These are phyloP conservation scores for Macrolepiota dolichaula DNA, from an alignment of 768 basidiomycete genomes.

Conservation along the genomic window DNA sequence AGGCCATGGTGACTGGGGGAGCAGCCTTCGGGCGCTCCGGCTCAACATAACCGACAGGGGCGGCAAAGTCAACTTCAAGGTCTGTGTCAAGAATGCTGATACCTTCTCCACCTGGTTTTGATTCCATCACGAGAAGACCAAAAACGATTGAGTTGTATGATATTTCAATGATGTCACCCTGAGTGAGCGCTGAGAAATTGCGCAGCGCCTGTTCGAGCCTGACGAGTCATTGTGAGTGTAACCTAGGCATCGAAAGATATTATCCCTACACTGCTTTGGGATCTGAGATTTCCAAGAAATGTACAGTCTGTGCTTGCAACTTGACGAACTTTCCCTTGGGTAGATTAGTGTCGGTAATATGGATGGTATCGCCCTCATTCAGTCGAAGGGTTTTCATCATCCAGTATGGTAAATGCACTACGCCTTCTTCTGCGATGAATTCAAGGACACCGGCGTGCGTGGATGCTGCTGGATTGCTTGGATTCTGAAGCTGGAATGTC, in stretches of 20 bases:
- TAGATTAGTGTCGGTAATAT: conserved; percentile 84
- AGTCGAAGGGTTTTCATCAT: conserved; percentile 98
- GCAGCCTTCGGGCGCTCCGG: conserved; percentile 83
- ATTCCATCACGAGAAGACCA: conserved; percentile 94
- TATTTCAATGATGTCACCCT: conserved; percentile 98
- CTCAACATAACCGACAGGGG: conserved; percentile 92
- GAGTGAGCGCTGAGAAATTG: conserved; percentile 88
- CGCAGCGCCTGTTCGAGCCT: conserved; percentile 94
- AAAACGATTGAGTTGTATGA: conserved; percentile 96
- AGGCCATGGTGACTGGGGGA: conserved; percentile 89
- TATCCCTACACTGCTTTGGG: conserved; percentile 90
- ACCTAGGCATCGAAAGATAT: conserved; percentile 1
- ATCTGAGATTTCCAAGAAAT: conserved; percentile 96
- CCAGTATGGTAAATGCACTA: conserved; percentile 96
- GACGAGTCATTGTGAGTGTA: background rate
- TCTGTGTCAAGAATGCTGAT: conserved; percentile 94
- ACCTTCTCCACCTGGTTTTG: conserved; percentile 79
- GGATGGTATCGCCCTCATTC: conserved; percentile 92
- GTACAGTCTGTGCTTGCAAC: conserved; percentile 90
- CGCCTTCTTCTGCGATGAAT: conserved; percentile 96
- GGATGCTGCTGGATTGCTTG: conserved; percentile 73
- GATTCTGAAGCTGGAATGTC: conserved; percentile 97
- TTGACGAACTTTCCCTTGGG: conserved; percentile 96
- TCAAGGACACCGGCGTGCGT: conserved; percentile 98
- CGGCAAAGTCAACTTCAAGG: conserved; percentile 95